Evolutionary conservation across 352 stramenopile genomes (phyloP), one percentile per base, ranked within the genome.

Genomic region (Pythium brassicae): DNA sequence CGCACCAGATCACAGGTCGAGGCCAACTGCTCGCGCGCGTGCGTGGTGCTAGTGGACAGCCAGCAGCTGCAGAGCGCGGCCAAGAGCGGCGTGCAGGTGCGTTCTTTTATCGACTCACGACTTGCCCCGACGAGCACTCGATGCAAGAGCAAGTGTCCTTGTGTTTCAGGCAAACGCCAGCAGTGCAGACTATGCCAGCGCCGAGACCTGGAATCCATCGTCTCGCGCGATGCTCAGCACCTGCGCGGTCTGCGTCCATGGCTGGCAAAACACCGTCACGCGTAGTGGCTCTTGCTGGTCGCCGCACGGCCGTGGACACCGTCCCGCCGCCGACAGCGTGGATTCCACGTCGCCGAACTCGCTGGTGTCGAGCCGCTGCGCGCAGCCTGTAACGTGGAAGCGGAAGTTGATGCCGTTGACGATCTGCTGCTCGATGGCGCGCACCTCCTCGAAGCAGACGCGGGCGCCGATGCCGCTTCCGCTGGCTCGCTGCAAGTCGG

Each of bases 321-420:
- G 55, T 17, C 68, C 70, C 1, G 61, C 34, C n/a, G 20, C 22
- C 26, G 17, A 17, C 26, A 29, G 12, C 7, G 35, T 4, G 11
- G 26, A 5, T 25, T 58, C 51, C 0, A 39, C 17, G 3, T 25
- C 35, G 45, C 34, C 46, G 35, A 35, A 54, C n/a, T 53, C 42
- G 35, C 43, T 53, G 37, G 50, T 43, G 20, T 34, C 27, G 29
- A 27, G 20, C 0, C 19, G 27, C 14, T 72, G 47, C 39, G 65
- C 57, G 43, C 76, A 86, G 14, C 73, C 76, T 6, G 57, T 61
- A 23, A 82, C 56, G 50, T 78, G 65, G 65, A 72, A 86, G 62
- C 72, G 71, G 51, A 82, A 86, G 60, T 83, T 76, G 57, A 83
- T 80, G 50, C 76, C 76, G 48, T 82, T 75, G 48, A 86, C 76